Evolutionary conservation across 768 basidiomycete species (phyloP), one percentile per base, ranked within the genome.

Genomic region (Suillus discolor): DNA sequence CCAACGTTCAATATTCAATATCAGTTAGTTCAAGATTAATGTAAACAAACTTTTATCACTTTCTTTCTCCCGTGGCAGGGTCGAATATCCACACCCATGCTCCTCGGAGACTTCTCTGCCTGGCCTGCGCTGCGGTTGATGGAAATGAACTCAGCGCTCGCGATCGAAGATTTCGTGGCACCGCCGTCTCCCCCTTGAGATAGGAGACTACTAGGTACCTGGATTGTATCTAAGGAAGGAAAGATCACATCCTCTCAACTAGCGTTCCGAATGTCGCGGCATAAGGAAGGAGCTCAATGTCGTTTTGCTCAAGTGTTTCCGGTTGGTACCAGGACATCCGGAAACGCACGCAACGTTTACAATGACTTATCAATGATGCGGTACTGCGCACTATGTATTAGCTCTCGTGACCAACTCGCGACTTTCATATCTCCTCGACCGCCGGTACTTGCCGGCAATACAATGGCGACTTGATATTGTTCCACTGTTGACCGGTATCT

Each of bases 181-280:
- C 31, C 20, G n/a, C 70, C 8, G 47, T 38, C 1, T 23, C 42
- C 4, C 63, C 66, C 51, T 59, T 25, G 23, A 49, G 63, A 34
- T 61, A 72, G 9, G 42, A 65, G 20, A 62, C 42, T 18, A 31
- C 13, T 31, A 31, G 31, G 31, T 31, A 31, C 31, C 47, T 25
- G 12, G 68, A 63, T 72, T 36, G 54, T 66, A 20, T 73, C 67
- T 0, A 47, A 71, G 62, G 66, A 66, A 16, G 72, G 69, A 62
- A 73, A 73, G 55, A 70, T 66, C n/a, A n/a, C n/a, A 2, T n/a
- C n/a, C 31, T 57, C 44, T 12, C 28, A 53, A 11, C 28, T 55
- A 1, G 12, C 12, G 12, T 34, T 55, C 31, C 31, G 23, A 51
- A 51, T 25, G 49, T 7, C 23, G 20, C 12, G 34, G 53, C 16